Evolutionary conservation across 176 grass and related monocot genomes (phyloP).

Genomic region (Avena insularis): DNA sequence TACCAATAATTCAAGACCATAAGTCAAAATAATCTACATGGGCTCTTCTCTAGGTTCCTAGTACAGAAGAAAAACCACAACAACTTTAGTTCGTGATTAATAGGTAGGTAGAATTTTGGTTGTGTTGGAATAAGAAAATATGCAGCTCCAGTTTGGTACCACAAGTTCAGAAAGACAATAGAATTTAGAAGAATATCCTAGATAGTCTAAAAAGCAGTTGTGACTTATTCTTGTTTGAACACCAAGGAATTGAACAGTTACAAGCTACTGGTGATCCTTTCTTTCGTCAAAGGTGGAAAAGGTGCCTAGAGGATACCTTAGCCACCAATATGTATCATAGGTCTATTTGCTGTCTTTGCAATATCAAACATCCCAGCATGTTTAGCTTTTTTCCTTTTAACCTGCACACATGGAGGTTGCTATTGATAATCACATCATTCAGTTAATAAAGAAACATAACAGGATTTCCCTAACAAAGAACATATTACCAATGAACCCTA

Average conservation of each 20-base stretch:
- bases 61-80: neutral
- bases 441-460: slow-evolving; percentile 1
- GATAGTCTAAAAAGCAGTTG: neutral
- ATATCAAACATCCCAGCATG: slow-evolving; percentile 48
- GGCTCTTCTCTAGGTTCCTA: neutral
- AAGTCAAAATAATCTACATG: neutral
- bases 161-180: neutral
- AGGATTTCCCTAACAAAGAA: neutral
- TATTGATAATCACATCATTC: slow-evolving; percentile 24
- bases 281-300: neutral
- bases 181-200: neutral
- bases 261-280: neutral
- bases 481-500: slow-evolving; percentile 16
- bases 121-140: neutral
- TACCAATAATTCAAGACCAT: slow-evolving; percentile 12
- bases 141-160: neutral
- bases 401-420: slow-evolving; percentile 52
- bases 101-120: neutral
- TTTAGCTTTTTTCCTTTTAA: slow-evolving; percentile 95
- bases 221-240: neutral
- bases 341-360: slow-evolving; percentile 46
- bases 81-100: neutral
- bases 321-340: slow-evolving; percentile 98
- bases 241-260: neutral
- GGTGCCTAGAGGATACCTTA: slow-evolving; percentile 48